Conservation (phyloP, 176 grass and related monocot species). For the Avena sativa region DNA sequence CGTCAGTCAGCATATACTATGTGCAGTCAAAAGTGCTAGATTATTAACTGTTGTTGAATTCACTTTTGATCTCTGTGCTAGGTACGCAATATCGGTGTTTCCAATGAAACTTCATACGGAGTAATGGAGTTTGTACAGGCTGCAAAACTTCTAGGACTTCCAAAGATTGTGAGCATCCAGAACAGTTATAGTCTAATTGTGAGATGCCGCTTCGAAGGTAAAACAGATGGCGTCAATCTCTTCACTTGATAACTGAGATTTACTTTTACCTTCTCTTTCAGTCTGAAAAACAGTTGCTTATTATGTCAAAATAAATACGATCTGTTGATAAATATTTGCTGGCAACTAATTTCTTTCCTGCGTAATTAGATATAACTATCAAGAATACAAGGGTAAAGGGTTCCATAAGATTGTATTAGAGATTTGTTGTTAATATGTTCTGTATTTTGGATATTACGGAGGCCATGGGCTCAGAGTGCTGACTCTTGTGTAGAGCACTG, state of each 20-base stretch:
- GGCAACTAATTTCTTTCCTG: background rate
- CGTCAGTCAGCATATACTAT: background rate
- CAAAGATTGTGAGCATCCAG: constrained; percentile 94
- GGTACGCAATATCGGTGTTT: constrained; percentile 86
- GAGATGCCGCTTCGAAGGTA: constrained; percentile 87
- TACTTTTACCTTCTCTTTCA: background rate
- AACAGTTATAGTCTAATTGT: constrained; percentile 85
- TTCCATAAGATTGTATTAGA: background rate
- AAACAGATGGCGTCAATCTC: constrained; percentile 26
- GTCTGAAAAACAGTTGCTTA: background rate
- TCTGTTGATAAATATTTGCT: background rate
- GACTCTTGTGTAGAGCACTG: background rate
- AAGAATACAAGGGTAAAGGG: background rate
- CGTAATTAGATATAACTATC: background rate
- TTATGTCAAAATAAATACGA: constrained; percentile 26
- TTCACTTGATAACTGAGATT: background rate
- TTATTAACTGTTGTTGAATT: background rate
- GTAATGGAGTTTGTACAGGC: constrained; percentile 29
- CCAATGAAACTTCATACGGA: constrained; percentile 24
- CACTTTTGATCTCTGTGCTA: constrained; percentile 16
- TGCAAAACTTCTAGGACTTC: constrained; percentile 39
- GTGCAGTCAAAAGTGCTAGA: background rate
- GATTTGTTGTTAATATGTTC: background rate
- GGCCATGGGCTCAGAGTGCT: background rate
- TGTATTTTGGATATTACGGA: background rate